A percentile compares a stretch with the other conserved stretches of the same genome.
Evolutionary conservation across 441 rosid genomes (phyloP).

Genomic region (Adansonia rubrostipa): DNA sequence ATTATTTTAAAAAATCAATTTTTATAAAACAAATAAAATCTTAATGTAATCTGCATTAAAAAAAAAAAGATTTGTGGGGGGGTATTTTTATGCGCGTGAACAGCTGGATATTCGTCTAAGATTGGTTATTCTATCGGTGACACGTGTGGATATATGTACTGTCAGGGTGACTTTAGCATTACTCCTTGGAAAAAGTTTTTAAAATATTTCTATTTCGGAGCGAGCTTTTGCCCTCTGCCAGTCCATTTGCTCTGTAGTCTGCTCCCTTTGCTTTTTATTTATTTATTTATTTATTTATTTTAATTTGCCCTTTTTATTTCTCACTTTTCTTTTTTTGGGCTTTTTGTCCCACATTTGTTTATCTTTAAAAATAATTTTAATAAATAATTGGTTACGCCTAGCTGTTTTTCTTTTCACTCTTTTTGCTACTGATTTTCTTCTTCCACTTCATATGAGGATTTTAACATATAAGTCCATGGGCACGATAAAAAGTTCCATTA

Average conservation of each 20-base stretch:
- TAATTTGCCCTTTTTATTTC: not conserved
- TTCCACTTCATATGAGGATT: no score
- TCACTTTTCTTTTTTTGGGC: no score
- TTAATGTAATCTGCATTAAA: no score
- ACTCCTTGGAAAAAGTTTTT: not conserved
- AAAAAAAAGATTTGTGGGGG: not conserved
- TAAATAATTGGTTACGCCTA: no score
- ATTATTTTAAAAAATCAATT: no score
- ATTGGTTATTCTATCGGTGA: not conserved
- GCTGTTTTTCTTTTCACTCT: no score
- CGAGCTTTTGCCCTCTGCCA: conserved; percentile 33
- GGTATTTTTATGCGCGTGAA: not conserved
- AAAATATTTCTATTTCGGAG: not conserved
- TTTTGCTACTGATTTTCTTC: no score
- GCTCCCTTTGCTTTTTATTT: conserved; percentile 15
- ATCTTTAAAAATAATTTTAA: no score
- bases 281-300: not conserved
- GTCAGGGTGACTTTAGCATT: conserved; percentile 27
- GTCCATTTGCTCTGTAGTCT: conserved; percentile 39
- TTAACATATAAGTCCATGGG: no score
- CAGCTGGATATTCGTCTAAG: conserved; percentile 18
- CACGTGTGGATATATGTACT: conserved; percentile 19
- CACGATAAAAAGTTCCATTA: no score
- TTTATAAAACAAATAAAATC: no score
- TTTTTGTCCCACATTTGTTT: no score